A percentile compares a stretch with the other conserved stretches of the same genome.
These are phyloP conservation scores for Citeromyces nyonsensis DNA, from an alignment of 805 yeast genomes.

Conservation along the genomic window DNA sequence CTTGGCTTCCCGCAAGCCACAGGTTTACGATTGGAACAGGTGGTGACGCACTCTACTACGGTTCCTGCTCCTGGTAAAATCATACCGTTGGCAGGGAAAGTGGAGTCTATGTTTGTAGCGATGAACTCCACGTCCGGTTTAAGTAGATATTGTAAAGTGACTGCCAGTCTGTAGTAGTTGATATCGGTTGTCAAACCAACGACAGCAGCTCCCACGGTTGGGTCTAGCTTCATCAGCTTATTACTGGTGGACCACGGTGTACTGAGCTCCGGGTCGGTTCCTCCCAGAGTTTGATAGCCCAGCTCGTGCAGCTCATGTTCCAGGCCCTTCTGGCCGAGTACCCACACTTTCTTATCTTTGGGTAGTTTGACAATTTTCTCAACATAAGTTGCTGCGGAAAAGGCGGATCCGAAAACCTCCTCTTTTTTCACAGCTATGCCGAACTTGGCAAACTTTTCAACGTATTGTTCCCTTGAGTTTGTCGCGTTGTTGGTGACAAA, in stretches of 20 bases:
- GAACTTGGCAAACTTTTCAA: slow-evolving; percentile 56
- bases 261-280: slow-evolving; percentile 49
- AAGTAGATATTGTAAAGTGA: slow-evolving; percentile 67
- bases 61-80: slow-evolving; percentile 94
- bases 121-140: slow-evolving; percentile 56
- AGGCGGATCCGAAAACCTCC: slow-evolving; percentile 85
- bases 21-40: slow-evolving; percentile 70
- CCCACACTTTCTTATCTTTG: slow-evolving; percentile 69
- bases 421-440: slow-evolving; percentile 29
- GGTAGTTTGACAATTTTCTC: slow-evolving; percentile 63
- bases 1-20: slow-evolving; percentile 90
- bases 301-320: slow-evolving; percentile 59
- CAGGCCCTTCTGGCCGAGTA: slow-evolving; percentile 80
- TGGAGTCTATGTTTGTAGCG: slow-evolving; percentile 91
- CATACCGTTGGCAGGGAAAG: slow-evolving; percentile 80
- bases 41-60: slow-evolving; percentile 61
- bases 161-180: slow-evolving; percentile 71
- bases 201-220: slow-evolving; percentile 71
- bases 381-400: slow-evolving; percentile 80
- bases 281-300: slow-evolving; percentile 75
- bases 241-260: slow-evolving; percentile 40
- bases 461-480: slow-evolving; percentile 68
- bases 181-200: slow-evolving; percentile 71
- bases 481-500: slow-evolving; percentile 96
- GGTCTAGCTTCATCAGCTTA: slow-evolving; percentile 45